These are phyloP conservation scores for Debaryomyces tyrocola DNA, from an alignment of 805 yeast species.

Conservation along the genomic window DNA sequence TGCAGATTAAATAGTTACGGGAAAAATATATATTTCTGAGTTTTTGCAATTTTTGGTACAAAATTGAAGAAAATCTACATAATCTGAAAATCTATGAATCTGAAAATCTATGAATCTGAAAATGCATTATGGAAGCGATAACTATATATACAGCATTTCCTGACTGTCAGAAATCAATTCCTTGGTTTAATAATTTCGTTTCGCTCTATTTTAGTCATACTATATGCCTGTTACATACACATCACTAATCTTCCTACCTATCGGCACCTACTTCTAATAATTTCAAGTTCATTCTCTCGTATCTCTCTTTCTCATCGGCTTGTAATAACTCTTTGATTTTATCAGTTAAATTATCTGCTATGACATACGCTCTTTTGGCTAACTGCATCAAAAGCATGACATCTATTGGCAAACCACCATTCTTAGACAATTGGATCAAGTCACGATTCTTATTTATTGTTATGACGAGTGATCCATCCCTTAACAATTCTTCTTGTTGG, in stretches of 20 bases:
- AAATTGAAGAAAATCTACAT: too few species aligned
- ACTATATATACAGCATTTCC: too few species aligned
- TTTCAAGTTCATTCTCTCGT: constrained; percentile 29
- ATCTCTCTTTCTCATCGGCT: constrained; percentile 52
- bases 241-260: constrained; percentile 14
- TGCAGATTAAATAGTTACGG: too few species aligned
- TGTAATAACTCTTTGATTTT: constrained; percentile 57
- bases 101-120: too few species aligned
- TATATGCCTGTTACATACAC: background rate
- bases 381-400: constrained; percentile 68
- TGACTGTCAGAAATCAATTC: too few species aligned
- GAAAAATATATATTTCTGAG: too few species aligned
- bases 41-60: too few species aligned
- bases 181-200: too few species aligned
- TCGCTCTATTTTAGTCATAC: too few species aligned
- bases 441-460: constrained; percentile 90
- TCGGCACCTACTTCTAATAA: constrained; percentile 38
- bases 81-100: too few species aligned
- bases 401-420: constrained; percentile 86
- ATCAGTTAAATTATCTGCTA: constrained; percentile 65
- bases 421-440: constrained; percentile 83
- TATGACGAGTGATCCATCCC: constrained; percentile 79
- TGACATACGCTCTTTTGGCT: constrained; percentile 60
- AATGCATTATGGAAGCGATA: too few species aligned
- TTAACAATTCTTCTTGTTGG: constrained; percentile 68